phyloP scores from a whole-genome alignment of 2,329 filamentous ascomycete genomes.

The Alternaria hordeiaustralica region DNA sequence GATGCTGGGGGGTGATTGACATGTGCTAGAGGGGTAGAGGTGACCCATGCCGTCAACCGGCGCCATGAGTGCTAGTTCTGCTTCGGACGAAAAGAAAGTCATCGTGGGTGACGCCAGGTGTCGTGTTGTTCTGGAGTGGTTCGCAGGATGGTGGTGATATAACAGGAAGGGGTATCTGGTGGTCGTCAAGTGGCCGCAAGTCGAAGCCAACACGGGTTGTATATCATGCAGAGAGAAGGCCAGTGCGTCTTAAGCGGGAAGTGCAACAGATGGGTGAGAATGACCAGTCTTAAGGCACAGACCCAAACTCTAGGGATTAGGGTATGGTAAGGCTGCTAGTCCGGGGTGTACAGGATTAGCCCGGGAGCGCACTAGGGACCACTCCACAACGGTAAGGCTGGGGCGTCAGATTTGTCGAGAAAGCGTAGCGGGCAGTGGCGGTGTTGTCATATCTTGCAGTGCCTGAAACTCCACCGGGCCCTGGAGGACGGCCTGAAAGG shows the following conservation, averaged over 20 bases:
- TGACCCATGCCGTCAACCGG: conserved; percentile 43
- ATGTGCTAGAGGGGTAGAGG: conserved; percentile 46
- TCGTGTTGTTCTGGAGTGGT: conserved; percentile 7
- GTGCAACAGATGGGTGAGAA: conserved; percentile 34
- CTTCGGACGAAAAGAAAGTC: conserved; percentile 45
- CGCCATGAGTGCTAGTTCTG: conserved; percentile 46
- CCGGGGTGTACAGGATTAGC: conserved; percentile 43
- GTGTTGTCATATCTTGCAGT: conserved; percentile 46
- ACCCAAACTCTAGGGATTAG: conserved; percentile 35
- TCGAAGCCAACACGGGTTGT: conserved; percentile 33
- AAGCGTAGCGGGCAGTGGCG: conserved; percentile 46
- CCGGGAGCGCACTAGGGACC: conserved; percentile 34
- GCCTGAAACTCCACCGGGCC: conserved; percentile 37
- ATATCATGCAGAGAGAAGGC: conserved; percentile 38
- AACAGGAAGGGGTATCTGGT: conserved; percentile 15
- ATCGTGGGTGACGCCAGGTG: conserved; percentile 27
- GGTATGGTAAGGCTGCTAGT: conserved; percentile 39
- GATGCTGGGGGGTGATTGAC: conserved; percentile 47
- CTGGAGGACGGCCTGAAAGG: conserved; percentile 33
- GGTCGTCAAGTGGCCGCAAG: conserved; percentile 24
- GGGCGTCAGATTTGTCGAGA: conserved; percentile 33
- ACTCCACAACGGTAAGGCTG: conserved; percentile 47
- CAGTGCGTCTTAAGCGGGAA: conserved; percentile 37
- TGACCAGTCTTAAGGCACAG: conserved; percentile 40
- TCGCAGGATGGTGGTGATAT: conserved; percentile 12